Evolutionary conservation across 163 green algal genomes (phyloP), one percentile per base, ranked within the genome.

Genomic region (Prototheca stagnorum): DNA sequence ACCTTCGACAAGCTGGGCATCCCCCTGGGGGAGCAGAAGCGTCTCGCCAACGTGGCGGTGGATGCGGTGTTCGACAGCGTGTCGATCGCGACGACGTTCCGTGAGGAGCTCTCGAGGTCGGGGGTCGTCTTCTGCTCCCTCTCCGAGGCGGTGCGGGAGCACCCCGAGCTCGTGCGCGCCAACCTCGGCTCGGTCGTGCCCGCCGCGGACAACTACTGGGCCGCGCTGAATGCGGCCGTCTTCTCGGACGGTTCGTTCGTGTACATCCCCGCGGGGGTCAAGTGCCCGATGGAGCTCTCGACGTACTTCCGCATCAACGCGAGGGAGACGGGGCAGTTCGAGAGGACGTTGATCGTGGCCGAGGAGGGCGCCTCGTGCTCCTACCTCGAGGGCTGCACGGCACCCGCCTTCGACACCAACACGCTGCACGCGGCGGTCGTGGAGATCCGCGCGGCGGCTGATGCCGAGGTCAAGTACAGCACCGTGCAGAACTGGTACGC

Each of bases 261-360:
- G 33, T 99, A 91, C 62, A 80, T 99, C 23, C 88, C 88, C 39
- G 93, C 95, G 70, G 88, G 92, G 25, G 83, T 94, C 7, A 69
- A 70, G 20, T 91, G 63, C 29, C 90, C 90, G 15, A 99, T 99
- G 90, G 90, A 99, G 73, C 71, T 99, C 20, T 94, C 80, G 25
- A 99, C 90, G 4, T 99, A 99, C 74, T 99, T 99, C 70, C 70
- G 90, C 39, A 99, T 99, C 72, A 99, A 99, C 62, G 88, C 84
- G 19, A 65, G 61, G n/a, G 84, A 97, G 60, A 94, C 82, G 3
- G 90, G 90, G 0, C 70, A 94, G 74, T 99, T 99, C 79, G 90
- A 99, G 70, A 73, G 90, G 31, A 99, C 90, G 16, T 65, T 99
- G 26, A 99, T 99, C 55, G 71, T 99, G 7, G 78, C 72, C 0